Evolutionary conservation across 148 eudicot genomes (phyloP).

Genomic region (Rhododendron vialii): DNA sequence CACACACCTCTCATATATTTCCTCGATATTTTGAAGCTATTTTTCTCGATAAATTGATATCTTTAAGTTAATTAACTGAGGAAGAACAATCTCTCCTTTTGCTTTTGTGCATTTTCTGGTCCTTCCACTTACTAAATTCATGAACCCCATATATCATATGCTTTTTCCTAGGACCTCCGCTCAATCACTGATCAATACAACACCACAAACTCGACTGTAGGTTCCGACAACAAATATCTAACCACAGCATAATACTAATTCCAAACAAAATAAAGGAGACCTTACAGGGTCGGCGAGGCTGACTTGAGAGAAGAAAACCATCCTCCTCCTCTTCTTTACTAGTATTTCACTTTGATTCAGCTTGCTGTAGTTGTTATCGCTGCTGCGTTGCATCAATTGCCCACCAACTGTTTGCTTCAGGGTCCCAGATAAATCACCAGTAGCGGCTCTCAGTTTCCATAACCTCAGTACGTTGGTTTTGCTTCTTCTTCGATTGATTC

Average conservation of each 20-base stretch:
- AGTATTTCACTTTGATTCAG: not conserved
- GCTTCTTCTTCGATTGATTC: not conserved
- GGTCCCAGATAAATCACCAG: conserved; percentile 13
- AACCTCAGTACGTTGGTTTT: not conserved
- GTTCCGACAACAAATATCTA: not conserved
- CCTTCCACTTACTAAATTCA: not conserved
- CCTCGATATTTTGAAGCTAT: not conserved
- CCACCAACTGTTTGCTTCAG: conserved; percentile 23
- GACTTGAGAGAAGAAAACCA: conserved; percentile 70
- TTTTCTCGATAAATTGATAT: not conserved
- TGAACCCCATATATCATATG: not conserved
- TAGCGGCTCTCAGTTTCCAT: conserved; percentile 13
- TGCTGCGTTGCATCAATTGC: conserved; percentile 4
- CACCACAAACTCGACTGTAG: not conserved
- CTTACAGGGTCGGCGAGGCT: conserved; percentile 70
- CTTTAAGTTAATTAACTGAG: not conserved
- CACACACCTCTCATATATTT: not conserved
- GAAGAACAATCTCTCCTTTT: not conserved
- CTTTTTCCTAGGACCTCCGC: not conserved
- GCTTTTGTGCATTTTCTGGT: not conserved
- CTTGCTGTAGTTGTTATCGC: not conserved
- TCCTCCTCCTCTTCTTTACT: conserved; percentile 15
- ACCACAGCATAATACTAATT: not conserved
- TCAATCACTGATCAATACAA: not conserved
- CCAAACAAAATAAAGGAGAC: not conserved